A percentile compares a stretch with the other conserved stretches of the same genome.
phyloP scores from a whole-genome alignment of 1,284 basidiomycete species.

The Ustilago hordei region DNA sequence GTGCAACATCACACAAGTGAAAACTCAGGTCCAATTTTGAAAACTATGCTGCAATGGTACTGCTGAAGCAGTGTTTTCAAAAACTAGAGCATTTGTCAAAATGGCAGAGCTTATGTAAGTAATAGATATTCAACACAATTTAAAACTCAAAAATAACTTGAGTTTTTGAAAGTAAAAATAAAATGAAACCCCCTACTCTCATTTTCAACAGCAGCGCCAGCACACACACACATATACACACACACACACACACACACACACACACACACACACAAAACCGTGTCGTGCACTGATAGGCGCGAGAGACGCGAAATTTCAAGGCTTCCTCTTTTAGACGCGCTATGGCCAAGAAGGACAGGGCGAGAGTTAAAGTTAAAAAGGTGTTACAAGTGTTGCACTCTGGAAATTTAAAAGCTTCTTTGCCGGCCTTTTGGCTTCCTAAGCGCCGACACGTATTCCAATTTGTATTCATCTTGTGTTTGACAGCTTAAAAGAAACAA shows the following conservation, averaged over 20 bases:
- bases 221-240: not conserved
- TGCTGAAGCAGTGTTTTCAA: no score
- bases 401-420: constrained; percentile 11
- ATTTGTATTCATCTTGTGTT: constrained; percentile 2
- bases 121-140: no score
- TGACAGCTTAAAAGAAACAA: constrained; percentile 1
- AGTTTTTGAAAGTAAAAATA: no score
- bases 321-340: constrained; percentile 10
- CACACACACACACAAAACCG: not conserved
- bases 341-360: not conserved
- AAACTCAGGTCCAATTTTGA: no score
- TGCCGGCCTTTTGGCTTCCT: not conserved
- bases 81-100: no score
- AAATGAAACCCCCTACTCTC: not conserved
- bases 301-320: constrained; percentile 3
- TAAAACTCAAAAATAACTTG: no score
- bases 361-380: constrained; percentile 5
- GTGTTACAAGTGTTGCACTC: constrained; percentile 30
- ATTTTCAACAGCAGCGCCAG: not conserved
- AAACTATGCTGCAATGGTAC: no score
- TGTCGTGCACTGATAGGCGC: constrained; percentile 2
- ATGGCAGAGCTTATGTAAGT: no score
- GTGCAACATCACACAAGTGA: no score
- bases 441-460: constrained; percentile 11
- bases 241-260: no score